Base-by-base conservation (phyloP, 352 stramenopile species). In the Globisporangium lucens region DNA sequence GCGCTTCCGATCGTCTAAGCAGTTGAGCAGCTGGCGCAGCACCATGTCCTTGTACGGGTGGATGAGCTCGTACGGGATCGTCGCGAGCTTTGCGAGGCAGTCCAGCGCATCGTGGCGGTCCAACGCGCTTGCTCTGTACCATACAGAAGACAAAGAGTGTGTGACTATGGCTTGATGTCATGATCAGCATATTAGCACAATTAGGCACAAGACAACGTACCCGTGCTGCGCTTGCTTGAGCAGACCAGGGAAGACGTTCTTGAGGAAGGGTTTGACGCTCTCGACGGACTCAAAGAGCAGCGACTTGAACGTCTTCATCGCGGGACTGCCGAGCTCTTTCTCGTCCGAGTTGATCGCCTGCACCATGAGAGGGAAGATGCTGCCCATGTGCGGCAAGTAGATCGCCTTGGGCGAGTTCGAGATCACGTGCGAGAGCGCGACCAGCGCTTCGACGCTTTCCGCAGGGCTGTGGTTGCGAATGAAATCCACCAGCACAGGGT, bases 1-100 rank as follows among this genome's bases (percentile, higher is more conserved):
- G 30, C 89, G 89, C 66, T 96, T 95, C 67, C 79, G 87, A 67
- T 97, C 90, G 69, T 97, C 82, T 27, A 97, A 75, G 24, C 88
- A 88, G n/a, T 73, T 56, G 60, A 89, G 72, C 20, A 97, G 71
- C 55, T 91, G 79, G 55, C 83, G 80, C 61, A 93, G 80, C 69
- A 97, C 89, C 20, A 75, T 61, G 68, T 92, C 85, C 74, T 94
- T 96, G 74, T 96, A 95, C 36, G 89, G 86, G 35, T 95, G 88
- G 63, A 95, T 84, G 57, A 95, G 83, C 55, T 95, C 88, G 71
- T 95, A 95, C 63, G 87, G 87, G 69, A 93, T 93, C 17, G 75
- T 85, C 29, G 85, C 75, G 67, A 95, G 73, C 72, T 89, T 93
- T 47, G 77, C 77, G 55, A 95, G 73, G 64, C 88, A 94, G 59